A percentile compares a stretch with the other conserved stretches of the same genome.
These are phyloP conservation scores for Aspergillus bridgeri DNA, from an alignment of 495 filamentous ascomycete species.

Conservation along the genomic window DNA sequence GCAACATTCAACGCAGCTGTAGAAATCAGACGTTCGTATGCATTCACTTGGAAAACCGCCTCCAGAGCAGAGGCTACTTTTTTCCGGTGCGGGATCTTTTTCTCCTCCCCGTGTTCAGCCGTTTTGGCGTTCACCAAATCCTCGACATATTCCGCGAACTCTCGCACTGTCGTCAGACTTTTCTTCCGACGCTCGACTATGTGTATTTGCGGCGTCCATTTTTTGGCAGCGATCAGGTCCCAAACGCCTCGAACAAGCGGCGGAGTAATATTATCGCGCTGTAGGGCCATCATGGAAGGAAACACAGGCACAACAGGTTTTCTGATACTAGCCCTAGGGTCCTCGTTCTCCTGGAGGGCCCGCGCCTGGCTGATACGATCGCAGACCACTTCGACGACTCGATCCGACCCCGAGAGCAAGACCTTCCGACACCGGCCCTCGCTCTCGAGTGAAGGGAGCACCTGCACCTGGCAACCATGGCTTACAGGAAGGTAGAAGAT, in stretches of 20 bases:
- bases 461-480: conserved; percentile 41
- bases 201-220: conserved; percentile 10
- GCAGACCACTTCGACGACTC: conserved; percentile 29
- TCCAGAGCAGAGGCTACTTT: conserved; percentile 18
- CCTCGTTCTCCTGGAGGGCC: conserved; percentile 22
- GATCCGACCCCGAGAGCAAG: conserved; percentile 33
- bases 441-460: conserved; percentile 28
- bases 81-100: conserved; percentile 4
- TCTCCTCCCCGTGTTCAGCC: not conserved
- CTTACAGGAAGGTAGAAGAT: conserved; percentile 34
- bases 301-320: conserved; percentile 33
- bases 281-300: conserved; percentile 21
- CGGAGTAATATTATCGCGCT: conserved; percentile 13
- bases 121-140: conserved; percentile 22
- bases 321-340: conserved; percentile 29
- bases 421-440: conserved; percentile 34
- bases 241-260: conserved; percentile 37
- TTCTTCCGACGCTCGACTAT: conserved; percentile 8
- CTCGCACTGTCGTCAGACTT: conserved; percentile 23
- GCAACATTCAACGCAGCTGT: conserved; percentile 42
- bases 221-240: conserved; percentile 13
- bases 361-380: conserved; percentile 22
- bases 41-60: conserved; percentile 23
- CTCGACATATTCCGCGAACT: conserved; percentile 34
- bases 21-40: conserved; percentile 28